These are phyloP conservation scores for Penicillium subrubescens DNA, from an alignment of 495 filamentous ascomycete species.

Conservation along the genomic window DNA sequence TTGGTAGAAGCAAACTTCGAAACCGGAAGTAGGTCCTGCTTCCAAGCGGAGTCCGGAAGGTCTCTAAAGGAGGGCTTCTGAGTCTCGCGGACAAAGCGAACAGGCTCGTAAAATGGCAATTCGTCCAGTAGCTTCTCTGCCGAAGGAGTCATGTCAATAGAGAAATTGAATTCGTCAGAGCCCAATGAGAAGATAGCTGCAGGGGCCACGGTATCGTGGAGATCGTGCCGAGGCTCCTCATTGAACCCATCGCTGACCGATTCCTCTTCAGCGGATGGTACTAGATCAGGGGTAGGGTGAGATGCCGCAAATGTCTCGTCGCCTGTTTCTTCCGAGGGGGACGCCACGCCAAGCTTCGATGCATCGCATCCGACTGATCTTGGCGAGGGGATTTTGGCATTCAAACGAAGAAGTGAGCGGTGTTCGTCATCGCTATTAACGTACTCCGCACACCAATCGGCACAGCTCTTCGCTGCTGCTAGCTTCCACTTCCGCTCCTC, in stretches of 20 bases:
- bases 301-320: slow-evolving; percentile 39
- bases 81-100: slow-evolving; percentile 57
- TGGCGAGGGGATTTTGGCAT: slow-evolving; percentile 43
- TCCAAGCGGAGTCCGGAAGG: slow-evolving; percentile 71
- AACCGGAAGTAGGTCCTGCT: slow-evolving; percentile 74
- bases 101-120: slow-evolving; percentile 75
- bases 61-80: slow-evolving; percentile 57
- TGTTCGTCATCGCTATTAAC: slow-evolving; percentile 62
- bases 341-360: slow-evolving; percentile 24
- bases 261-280: slow-evolving; percentile 64
- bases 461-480: slow-evolving; percentile 73
- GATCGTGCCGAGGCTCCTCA: slow-evolving; percentile 47
- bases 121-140: slow-evolving; percentile 84
- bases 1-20: slow-evolving; percentile 85
- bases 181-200: slow-evolving; percentile 81
- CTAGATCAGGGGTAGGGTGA: slow-evolving; percentile 70
- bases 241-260: slow-evolving; percentile 51
- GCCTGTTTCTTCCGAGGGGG: slow-evolving; percentile 33
- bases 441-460: slow-evolving; percentile 80
- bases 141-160: slow-evolving; percentile 70
- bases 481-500: slow-evolving; percentile 95
- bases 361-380: slow-evolving; percentile 18
- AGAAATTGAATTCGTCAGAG: slow-evolving; percentile 80
- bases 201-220: slow-evolving; percentile 51
- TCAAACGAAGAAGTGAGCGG: slow-evolving; percentile 66